phyloP scores from a whole-genome alignment of 2,329 filamentous ascomycete species.

The Talaromyces sp. region DNA sequence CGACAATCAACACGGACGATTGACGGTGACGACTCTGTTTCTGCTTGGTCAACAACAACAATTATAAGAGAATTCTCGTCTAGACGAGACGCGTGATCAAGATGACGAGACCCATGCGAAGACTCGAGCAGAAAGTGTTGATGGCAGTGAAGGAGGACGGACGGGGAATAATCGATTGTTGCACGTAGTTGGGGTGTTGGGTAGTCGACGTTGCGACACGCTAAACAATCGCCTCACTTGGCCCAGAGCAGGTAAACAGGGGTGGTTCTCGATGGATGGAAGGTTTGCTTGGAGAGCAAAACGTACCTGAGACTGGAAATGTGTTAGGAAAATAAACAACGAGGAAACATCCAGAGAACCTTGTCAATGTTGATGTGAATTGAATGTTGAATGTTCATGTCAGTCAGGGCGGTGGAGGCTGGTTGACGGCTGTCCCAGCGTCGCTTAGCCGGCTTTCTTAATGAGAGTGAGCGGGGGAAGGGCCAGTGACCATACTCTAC shows the following conservation, averaged over 20 bases:
- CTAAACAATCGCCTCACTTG: conserved; percentile 13
- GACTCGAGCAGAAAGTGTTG: background rate
- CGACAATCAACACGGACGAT: conserved; percentile 12
- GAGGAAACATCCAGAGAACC: background rate
- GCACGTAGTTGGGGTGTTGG: conserved; percentile 1
- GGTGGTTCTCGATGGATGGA: background rate
- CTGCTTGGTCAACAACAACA: conserved; percentile 16
- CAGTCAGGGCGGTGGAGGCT: conserved; percentile 20
- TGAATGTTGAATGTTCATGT: background rate
- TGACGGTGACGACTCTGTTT: conserved; percentile 26
- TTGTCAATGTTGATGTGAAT: conserved; percentile 1
- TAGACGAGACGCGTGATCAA: conserved; percentile 19
- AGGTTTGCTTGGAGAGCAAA: background rate
- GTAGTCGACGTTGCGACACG: conserved; percentile 18
- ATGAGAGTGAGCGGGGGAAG: conserved; percentile 37
- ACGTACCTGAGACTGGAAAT: conserved; percentile 7
- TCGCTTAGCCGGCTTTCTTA: conserved; percentile 39
- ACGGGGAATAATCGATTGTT: conserved; percentile 6
- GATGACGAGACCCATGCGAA: conserved; percentile 7
- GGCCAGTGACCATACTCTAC: background rate
- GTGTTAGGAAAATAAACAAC: background rate
- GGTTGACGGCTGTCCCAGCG: conserved; percentile 33
- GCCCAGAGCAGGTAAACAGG: conserved; percentile 9
- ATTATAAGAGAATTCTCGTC: conserved; percentile 30
- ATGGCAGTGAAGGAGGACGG: background rate